These are phyloP conservation scores for Sporothrix protearum DNA, from an alignment of 2,329 filamentous ascomycete species.

Conservation along the genomic window DNA sequence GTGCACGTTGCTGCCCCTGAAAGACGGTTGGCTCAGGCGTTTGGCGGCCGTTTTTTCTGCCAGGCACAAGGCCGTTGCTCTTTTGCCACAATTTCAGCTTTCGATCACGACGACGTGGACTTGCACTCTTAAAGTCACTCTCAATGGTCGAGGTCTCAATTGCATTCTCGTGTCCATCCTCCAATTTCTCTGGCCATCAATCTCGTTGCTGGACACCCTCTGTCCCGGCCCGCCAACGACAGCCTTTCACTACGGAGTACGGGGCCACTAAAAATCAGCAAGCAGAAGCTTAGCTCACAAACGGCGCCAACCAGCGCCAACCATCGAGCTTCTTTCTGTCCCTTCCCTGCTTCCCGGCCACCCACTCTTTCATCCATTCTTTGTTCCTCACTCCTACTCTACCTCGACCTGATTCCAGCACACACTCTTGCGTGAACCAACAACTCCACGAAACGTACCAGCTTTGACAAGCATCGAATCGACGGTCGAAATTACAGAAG, in stretches of 20 bases:
- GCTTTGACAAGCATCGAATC: background rate
- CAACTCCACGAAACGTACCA: background rate
- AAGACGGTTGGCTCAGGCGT: background rate
- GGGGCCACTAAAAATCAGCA: background rate
- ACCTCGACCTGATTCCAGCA: background rate
- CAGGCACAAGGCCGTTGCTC: background rate
- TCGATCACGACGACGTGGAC: background rate
- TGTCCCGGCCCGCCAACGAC: background rate
- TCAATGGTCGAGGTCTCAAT: background rate
- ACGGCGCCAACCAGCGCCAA: constrained; percentile 9
- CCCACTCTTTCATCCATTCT: background rate
- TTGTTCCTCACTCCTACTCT: background rate
- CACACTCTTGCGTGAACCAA: background rate
- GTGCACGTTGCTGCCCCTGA: background rate
- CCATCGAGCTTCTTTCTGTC: constrained; percentile 2
- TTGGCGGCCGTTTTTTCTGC: background rate
- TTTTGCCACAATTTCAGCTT: background rate
- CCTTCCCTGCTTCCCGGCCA: constrained; percentile 7
- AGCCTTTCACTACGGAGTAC: background rate
- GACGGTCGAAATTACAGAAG: background rate
- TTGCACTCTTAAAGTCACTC: background rate
- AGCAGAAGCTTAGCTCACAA: constrained; percentile 11
- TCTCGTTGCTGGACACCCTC: background rate
- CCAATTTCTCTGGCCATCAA: background rate
- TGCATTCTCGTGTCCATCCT: background rate